A percentile compares a stretch with the other conserved stretches of the same genome.
Evolutionary conservation across 495 filamentous ascomycete species (phyloP).

Genomic region (Aspergillus nidulans): DNA sequence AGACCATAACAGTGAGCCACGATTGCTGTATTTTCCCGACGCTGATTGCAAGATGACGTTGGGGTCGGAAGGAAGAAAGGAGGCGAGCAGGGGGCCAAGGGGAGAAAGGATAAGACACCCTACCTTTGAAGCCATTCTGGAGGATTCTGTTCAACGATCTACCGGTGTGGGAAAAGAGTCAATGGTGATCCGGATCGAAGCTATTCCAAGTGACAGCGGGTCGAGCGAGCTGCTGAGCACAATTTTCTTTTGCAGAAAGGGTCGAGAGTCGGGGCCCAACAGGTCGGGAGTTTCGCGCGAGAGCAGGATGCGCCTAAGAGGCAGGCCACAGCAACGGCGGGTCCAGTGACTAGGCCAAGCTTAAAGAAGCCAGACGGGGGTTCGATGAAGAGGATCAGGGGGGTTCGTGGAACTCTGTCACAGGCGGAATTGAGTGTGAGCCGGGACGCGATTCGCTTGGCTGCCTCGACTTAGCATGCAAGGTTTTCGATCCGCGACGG

Average conservation of each 20-base stretch:
- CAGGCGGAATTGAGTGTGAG: conserved; percentile 14
- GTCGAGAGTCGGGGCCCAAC: conserved; percentile 27
- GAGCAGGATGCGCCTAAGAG: conserved; percentile 23
- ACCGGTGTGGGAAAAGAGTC: conserved; percentile 2
- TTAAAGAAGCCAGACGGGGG: conserved; percentile 23
- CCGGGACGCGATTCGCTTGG: not conserved
- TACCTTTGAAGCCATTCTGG: conserved; percentile 31
- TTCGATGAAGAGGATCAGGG: conserved; percentile 17
- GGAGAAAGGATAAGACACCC: conserved; percentile 10
- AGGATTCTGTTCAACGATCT: conserved; percentile 13
- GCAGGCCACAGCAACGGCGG: conserved; percentile 29
- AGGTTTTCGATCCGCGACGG: not conserved
- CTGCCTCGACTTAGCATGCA: not conserved
- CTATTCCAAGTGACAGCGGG: conserved; percentile 27
- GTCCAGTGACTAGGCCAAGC: conserved; percentile 29
- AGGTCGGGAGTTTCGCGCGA: conserved; percentile 27
- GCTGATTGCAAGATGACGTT: not conserved
- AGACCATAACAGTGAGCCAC: conserved; percentile 8
- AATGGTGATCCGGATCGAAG: conserved; percentile 20
- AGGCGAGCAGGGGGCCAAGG: not conserved
- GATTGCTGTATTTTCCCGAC: not conserved
- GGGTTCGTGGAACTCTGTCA: conserved; percentile 24
- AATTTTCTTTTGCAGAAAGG: conserved; percentile 27
- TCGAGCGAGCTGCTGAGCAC: conserved; percentile 26
- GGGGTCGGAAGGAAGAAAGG: conserved; percentile 8